phyloP scores from a whole-genome alignment of 2,329 filamentous ascomycete species.

The Neofusicoccum kwambonambiense region DNA sequence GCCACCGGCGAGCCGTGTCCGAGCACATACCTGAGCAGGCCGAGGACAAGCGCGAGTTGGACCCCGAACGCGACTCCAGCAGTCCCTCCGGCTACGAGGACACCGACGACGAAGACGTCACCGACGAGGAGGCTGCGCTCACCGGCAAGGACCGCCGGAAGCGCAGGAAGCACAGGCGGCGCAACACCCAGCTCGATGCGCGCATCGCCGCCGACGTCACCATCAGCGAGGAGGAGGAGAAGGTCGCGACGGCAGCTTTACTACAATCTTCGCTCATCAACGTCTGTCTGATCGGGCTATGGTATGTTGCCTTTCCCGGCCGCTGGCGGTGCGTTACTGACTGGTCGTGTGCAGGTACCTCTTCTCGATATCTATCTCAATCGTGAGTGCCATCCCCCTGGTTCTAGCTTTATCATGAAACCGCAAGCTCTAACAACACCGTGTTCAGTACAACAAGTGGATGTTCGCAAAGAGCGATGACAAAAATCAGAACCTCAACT shows the following conservation, averaged over 20 bases:
- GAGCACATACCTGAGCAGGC: conserved; percentile 16
- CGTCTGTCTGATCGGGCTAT: conserved; percentile 75
- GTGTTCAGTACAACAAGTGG: conserved; percentile 91
- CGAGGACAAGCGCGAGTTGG: conserved; percentile 15
- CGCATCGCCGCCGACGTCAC: conserved; percentile 48
- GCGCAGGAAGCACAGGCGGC: conserved; percentile 64
- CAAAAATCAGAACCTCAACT: conserved; percentile 65
- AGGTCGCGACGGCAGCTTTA: conserved; percentile 72
- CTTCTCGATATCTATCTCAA: conserved; percentile 89
- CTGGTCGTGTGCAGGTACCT: conserved; percentile 51
- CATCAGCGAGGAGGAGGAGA: conserved; percentile 69
- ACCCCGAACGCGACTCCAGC: conserved; percentile 30
- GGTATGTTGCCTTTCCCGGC: conserved; percentile 50
- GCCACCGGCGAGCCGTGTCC: conserved; percentile 14
- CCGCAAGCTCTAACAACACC: conserved; percentile 2
- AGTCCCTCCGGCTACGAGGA: conserved; percentile 53
- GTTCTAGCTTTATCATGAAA: conserved; percentile 19
- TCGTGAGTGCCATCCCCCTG: conserved; percentile 59
- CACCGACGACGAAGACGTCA: conserved; percentile 68
- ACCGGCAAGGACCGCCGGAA: conserved; percentile 70
- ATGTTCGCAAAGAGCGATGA: conserved; percentile 73
- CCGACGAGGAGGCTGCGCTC: conserved; percentile 88
- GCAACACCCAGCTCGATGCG: conserved; percentile 71
- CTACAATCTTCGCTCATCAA: conserved; percentile 70
- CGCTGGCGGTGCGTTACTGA: conserved; percentile 16